These are phyloP conservation scores for Picocystis salinarum DNA, from an alignment of 139 green algal species.

Conservation along the genomic window DNA sequence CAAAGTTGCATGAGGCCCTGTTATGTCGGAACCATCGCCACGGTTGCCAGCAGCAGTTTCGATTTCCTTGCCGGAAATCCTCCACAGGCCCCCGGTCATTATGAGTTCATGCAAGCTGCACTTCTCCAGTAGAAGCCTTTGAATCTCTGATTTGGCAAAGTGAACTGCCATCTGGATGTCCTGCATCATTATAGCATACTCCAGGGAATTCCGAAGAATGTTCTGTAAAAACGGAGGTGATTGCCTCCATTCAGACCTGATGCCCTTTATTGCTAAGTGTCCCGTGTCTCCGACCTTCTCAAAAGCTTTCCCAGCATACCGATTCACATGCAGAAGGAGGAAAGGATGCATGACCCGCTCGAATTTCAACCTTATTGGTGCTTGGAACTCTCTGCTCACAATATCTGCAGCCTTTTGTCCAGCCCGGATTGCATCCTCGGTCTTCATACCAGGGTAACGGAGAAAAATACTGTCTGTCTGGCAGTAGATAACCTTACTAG, in stretches of 20 bases:
- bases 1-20: slow-evolving; percentile 37
- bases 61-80: too few relatives aligned
- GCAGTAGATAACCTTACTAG: slow-evolving; percentile 1
- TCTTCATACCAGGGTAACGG: too few relatives aligned
- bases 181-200: slow-evolving; percentile 37
- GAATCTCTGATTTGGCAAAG: slow-evolving; percentile 38
- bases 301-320: slow-evolving; percentile 35
- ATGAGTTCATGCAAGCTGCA: slow-evolving; percentile 34
- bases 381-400: slow-evolving; percentile 24
- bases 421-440: too few relatives aligned
- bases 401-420: slow-evolving; percentile 10
- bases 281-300: slow-evolving; percentile 22
- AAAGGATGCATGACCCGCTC: slow-evolving; percentile 40
- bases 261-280: slow-evolving; percentile 40
- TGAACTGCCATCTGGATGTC: slow-evolving; percentile 21
- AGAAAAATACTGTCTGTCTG: slow-evolving; percentile 18
- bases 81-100: slow-evolving; percentile 44
- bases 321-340: slow-evolving; percentile 66
- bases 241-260: slow-evolving; percentile 45
- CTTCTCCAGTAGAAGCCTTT: slow-evolving; percentile 22
- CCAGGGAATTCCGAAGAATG: slow-evolving; percentile 35
- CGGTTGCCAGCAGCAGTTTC: too few relatives aligned
- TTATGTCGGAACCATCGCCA: slow-evolving; percentile 29
- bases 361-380: slow-evolving; percentile 45
- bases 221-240: slow-evolving; percentile 34